These are phyloP conservation scores for Podospora pseudocomata DNA, from an alignment of 495 filamentous ascomycete species.

Conservation along the genomic window DNA sequence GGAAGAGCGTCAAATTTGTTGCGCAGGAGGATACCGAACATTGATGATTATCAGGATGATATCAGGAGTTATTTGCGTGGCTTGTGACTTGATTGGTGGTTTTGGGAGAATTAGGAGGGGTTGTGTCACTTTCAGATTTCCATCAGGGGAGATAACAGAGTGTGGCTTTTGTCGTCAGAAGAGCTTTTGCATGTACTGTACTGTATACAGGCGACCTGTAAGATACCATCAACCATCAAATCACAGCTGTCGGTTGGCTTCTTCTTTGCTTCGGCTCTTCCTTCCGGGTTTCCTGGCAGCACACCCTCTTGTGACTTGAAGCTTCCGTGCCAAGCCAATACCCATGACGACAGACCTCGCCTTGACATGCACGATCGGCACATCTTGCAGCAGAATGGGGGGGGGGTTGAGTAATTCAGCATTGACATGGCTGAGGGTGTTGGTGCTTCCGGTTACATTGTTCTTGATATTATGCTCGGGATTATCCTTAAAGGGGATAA, in stretches of 20 bases:
- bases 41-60: background rate
- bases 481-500: background rate
- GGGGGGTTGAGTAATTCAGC: background rate
- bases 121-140: background rate
- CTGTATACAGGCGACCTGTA: background rate
- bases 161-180: background rate
- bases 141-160: background rate
- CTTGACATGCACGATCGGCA: background rate
- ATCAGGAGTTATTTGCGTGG: background rate
- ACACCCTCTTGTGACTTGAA: background rate
- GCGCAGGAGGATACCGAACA: constrained; percentile 23
- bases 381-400: background rate
- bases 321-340: background rate
- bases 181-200: background rate
- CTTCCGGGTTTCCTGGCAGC: background rate
- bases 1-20: constrained; percentile 56
- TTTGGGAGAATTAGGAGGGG: background rate
- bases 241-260: background rate
- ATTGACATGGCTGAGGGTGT: background rate
- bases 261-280: background rate
- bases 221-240: background rate
- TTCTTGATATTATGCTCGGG: background rate
- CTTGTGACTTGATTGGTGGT: background rate
- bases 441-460: background rate
- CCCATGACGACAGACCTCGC: background rate